Conservation (phyloP, 208 protist species). For the Herpetomonas tarakana region DNA sequence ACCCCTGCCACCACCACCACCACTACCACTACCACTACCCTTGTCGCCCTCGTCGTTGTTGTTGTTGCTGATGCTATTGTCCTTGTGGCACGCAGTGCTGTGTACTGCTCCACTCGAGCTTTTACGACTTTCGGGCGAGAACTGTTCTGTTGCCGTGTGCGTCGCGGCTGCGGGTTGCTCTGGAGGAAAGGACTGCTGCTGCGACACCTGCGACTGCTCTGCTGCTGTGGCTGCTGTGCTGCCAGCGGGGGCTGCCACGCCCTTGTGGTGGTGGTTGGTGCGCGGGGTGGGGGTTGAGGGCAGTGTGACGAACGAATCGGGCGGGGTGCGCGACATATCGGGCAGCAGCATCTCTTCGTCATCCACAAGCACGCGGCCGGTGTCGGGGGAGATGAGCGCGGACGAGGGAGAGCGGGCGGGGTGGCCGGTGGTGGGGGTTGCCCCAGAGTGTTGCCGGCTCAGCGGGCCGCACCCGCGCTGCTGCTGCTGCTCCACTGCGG, state of each 20-base stretch:
- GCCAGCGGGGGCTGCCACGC: no score
- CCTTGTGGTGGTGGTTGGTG: not conserved
- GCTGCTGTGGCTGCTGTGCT: not conserved
- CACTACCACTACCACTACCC: no score
- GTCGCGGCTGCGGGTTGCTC: no score
- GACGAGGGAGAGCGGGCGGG: conserved; percentile 4
- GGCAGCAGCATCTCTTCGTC: conserved; percentile 23
- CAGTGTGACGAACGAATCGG: not conserved
- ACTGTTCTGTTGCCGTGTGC: not conserved
- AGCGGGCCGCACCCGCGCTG: not conserved
- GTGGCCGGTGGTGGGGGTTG: not conserved
- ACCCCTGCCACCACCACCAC: no score
- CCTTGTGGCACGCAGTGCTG: not conserved
- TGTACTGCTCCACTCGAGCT: no score
- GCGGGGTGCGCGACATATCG: conserved; percentile 1
- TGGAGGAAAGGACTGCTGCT: not conserved
- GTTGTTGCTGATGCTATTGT: conserved; percentile 4
- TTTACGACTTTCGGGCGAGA: no score
- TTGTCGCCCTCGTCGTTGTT: not conserved
- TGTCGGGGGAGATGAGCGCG: conserved; percentile 21
- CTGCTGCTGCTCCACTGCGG: not conserved
- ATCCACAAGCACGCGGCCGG: conserved; percentile 24
- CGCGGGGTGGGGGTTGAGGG: not conserved
- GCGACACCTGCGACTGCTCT: not conserved
- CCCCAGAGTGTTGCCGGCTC: not conserved